Evolutionary conservation across 2,329 filamentous ascomycete genomes (phyloP).

Genomic region (Cladophialophora carrionii): DNA sequence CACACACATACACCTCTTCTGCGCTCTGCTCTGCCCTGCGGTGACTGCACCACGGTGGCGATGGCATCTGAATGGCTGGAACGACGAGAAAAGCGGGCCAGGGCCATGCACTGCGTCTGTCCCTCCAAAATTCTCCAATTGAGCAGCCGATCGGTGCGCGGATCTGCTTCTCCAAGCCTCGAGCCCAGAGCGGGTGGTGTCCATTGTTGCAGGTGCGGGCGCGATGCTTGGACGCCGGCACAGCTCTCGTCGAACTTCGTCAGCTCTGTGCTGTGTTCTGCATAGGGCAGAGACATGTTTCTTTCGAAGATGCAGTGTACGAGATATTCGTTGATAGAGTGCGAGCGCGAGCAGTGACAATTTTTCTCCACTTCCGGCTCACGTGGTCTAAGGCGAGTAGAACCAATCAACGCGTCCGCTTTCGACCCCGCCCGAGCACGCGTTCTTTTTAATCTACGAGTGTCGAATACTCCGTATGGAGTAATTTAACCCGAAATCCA

Average conservation of each 20-base stretch:
- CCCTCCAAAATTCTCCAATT: conserved; percentile 21
- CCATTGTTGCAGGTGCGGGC: neutral
- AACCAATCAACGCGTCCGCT: conserved; percentile 9
- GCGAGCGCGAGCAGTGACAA: neutral
- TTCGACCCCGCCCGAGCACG: neutral
- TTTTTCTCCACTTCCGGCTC: neutral
- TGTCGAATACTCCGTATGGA: neutral
- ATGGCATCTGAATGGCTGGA: conserved; percentile 13
- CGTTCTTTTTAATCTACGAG: neutral
- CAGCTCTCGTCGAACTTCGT: neutral
- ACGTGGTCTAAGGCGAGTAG: neutral
- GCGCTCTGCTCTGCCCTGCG: conserved; percentile 10
- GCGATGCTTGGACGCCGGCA: neutral
- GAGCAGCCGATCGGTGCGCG: neutral
- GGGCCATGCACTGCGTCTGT: neutral
- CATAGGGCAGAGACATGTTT: neutral
- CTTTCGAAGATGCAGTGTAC: neutral
- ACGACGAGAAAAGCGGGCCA: conserved; percentile 2
- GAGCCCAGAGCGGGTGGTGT: neutral
- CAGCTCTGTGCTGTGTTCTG: neutral
- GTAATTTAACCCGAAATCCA: neutral
- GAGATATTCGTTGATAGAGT: neutral
- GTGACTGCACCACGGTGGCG: conserved; percentile 17
- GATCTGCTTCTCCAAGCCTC: neutral
- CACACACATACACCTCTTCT: neutral